Conservation (phyloP, 805 yeast species). For the Zygotorulaspora sp. region DNA sequence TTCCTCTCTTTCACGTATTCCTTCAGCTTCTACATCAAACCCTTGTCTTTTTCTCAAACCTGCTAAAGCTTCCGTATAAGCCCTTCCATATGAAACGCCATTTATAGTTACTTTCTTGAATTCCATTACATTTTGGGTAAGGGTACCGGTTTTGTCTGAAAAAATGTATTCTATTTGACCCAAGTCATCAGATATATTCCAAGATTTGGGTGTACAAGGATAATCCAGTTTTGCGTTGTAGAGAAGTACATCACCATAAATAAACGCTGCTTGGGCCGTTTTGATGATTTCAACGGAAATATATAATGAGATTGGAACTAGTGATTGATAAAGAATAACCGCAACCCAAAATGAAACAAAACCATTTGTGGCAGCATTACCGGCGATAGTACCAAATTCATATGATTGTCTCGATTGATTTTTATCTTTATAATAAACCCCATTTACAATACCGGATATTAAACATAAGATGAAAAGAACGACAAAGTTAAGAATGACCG, state of each 20-base stretch:
- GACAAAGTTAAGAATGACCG: constrained; percentile 62
- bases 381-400: constrained; percentile 68
- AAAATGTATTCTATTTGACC: constrained; percentile 84
- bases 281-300: constrained; percentile 79
- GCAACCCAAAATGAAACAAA: constrained; percentile 70
- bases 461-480: constrained; percentile 64
- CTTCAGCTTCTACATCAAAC: constrained; percentile 62
- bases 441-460: constrained; percentile 65
- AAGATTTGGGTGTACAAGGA: constrained; percentile 79
- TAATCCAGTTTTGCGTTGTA: constrained; percentile 66
- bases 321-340: constrained; percentile 67
- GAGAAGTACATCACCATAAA: constrained; percentile 68
- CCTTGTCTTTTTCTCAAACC: constrained; percentile 79
- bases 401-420: constrained; percentile 54
- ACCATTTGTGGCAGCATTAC: constrained; percentile 63
- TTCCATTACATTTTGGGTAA: constrained; percentile 83
- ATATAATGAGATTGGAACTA: constrained; percentile 79
- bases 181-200: constrained; percentile 82
- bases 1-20: constrained; percentile 45
- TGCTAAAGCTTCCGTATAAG: constrained; percentile 78
- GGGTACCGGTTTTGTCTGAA: constrained; percentile 80
- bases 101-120: constrained; percentile 74
- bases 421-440: constrained; percentile 50
- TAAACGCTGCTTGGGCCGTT: constrained; percentile 77
- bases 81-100: constrained; percentile 69